Evolutionary conservation across 2,329 filamentous ascomycete species (phyloP).

Genomic region (Geosmithia morbida): DNA sequence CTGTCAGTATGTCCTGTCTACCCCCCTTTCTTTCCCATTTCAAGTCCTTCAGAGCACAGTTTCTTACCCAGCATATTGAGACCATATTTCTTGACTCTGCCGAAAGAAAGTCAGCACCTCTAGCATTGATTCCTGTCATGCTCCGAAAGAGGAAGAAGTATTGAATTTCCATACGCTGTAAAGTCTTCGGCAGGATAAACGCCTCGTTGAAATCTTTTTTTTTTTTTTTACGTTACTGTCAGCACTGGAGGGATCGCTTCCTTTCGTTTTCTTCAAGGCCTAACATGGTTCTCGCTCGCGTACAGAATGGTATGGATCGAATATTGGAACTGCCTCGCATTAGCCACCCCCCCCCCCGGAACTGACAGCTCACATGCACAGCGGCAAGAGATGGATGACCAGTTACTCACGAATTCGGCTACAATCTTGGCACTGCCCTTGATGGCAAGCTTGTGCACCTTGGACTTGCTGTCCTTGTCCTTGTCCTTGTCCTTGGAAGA

Average conservation of each 20-base stretch:
- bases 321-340: constrained; percentile 63
- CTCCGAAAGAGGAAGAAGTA: neutral
- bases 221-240: neutral
- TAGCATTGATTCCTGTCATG: neutral
- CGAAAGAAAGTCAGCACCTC: neutral
- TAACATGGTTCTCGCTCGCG: too few species aligned
- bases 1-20: neutral
- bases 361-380: neutral
- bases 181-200: constrained; percentile 94
- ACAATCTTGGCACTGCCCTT: constrained; percentile 78
- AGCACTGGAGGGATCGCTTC: neutral
- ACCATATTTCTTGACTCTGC: constrained; percentile 89
- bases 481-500: constrained; percentile 6
- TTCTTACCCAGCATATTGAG: constrained; percentile 75
- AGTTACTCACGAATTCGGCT: constrained; percentile 75
- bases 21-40: too few species aligned
- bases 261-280: too few species aligned
- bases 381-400: neutral
- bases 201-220: constrained; percentile 71
- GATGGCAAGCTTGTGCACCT: constrained; percentile 86
- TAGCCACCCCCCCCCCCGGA: too few species aligned
- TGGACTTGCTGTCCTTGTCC: constrained; percentile 55
- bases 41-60: too few species aligned
- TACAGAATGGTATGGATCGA: constrained; percentile 95
- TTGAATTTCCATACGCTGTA: constrained; percentile 52